Evolutionary conservation across 2,329 filamentous ascomycete genomes (phyloP), one percentile per base, ranked within the genome.

Genomic region (Botrytis galanthina): DNA sequence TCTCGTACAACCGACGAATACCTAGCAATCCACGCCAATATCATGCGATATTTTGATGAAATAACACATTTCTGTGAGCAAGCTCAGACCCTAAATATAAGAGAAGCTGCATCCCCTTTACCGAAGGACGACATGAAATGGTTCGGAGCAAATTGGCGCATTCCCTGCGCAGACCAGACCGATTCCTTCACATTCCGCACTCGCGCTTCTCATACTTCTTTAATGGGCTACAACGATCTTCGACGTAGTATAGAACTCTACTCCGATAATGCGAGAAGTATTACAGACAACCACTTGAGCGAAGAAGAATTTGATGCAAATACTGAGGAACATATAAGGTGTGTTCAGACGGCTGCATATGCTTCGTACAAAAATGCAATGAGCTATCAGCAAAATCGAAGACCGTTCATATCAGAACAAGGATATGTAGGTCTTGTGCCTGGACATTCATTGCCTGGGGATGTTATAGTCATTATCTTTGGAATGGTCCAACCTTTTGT

Each of bases 401-500:
- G 69, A 42, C 63, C 72, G 1, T 72, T 71, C 14, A 69, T 75
- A 48, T 73, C 73, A 5, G 37, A 44, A 14, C 66, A 76, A 26
- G 75, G 74, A 61, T 73, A 73, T 59, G 44, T 75, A 46, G 74
- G 75, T 3, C 67, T 74, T 32, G 61, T 54, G 16, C 71, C 72
- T 42, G 61, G 48, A 2, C 48, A 68, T 39, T 62, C 72, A 7
- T 16, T 20, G 9, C 29, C 64, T 0, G 75, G 73, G 8, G 74
- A 75, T 74, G 4, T 62, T 10, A 42, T 73, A 5, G 62, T 69
- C 46, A 35, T 76, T 37, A 26, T 76, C n/a, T 68, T 72, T 61
- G 75, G 73, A 5, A 48, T 57, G n/a, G 54, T 62, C 9, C 59
- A 70, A 20, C 73, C 74, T 26, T 73, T 59, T 63, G 61, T 75